phyloP scores from a whole-genome alignment of 2,329 filamentous ascomycete species.

The Coleophoma eucalyptorum region DNA sequence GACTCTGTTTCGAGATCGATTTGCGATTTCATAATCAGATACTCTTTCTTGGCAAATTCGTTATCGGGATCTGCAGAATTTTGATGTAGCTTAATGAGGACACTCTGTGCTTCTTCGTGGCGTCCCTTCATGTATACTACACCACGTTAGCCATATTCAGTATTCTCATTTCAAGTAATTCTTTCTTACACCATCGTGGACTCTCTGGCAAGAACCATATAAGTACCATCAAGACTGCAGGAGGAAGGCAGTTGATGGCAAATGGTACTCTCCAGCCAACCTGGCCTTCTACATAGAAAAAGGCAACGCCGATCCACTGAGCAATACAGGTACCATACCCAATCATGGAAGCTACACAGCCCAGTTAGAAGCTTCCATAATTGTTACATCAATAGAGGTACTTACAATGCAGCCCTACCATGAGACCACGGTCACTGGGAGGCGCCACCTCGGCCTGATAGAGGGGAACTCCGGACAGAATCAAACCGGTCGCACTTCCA shows the following conservation, averaged over 20 bases:
- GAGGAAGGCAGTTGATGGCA: not conserved
- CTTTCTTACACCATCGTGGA: not conserved
- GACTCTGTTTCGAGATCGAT: not conserved
- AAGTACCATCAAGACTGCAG: not conserved
- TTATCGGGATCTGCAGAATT: not conserved
- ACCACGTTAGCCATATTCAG: not conserved
- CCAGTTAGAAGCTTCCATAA: not conserved
- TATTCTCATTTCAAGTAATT: not conserved
- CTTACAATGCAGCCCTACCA: not conserved
- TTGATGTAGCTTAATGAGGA: not conserved
- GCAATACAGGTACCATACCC: not conserved
- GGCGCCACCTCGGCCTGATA: no score
- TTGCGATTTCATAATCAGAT: not conserved
- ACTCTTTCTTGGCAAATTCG: not conserved
- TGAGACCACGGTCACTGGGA: not conserved
- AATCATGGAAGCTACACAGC: not conserved
- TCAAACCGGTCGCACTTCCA: no score
- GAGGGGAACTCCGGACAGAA: no score
- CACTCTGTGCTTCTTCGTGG: not conserved
- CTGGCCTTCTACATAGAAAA: not conserved
- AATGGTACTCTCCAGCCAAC: not conserved
- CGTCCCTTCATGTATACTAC: not conserved
- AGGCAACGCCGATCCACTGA: not conserved
- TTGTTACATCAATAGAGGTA: not conserved
- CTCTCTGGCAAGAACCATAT: not conserved